Evolutionary conservation across 306 rosid species (phyloP).

Genomic region (Prunus salicina): DNA sequence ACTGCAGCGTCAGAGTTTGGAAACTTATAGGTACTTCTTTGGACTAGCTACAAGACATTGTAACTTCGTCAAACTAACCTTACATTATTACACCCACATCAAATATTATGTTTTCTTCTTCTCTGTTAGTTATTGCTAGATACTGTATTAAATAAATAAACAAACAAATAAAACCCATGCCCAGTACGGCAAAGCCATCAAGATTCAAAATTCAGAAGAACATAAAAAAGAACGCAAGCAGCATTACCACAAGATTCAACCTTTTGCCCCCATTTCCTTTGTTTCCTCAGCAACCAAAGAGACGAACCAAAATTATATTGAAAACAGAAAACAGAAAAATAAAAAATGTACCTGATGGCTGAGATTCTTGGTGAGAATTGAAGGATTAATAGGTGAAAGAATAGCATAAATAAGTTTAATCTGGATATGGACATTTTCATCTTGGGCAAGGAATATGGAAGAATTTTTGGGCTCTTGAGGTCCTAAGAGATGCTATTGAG

Average conservation of each 20-base stretch:
- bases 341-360: conserved; percentile 27
- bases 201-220: neutral
- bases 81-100: neutral
- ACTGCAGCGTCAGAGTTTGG: neutral
- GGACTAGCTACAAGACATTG: too few species aligned
- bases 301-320: neutral
- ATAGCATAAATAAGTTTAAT: conserved; percentile 17
- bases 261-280: neutral
- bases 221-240: too few species aligned
- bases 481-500: neutral
- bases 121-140: neutral
- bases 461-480: neutral
- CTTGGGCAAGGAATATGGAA: neutral
- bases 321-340: neutral
- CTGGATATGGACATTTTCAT: neutral
- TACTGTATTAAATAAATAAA: neutral
- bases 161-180: neutral
- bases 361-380: conserved; percentile 18
- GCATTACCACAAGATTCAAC: neutral
- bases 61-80: neutral
- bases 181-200: neutral
- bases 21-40: neutral
- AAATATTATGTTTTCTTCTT: neutral
- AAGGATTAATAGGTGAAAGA: conserved; percentile 19
- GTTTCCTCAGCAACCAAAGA: neutral